phyloP scores from a whole-genome alignment of 495 filamentous ascomycete genomes.

The Tetracladium setigerum region DNA sequence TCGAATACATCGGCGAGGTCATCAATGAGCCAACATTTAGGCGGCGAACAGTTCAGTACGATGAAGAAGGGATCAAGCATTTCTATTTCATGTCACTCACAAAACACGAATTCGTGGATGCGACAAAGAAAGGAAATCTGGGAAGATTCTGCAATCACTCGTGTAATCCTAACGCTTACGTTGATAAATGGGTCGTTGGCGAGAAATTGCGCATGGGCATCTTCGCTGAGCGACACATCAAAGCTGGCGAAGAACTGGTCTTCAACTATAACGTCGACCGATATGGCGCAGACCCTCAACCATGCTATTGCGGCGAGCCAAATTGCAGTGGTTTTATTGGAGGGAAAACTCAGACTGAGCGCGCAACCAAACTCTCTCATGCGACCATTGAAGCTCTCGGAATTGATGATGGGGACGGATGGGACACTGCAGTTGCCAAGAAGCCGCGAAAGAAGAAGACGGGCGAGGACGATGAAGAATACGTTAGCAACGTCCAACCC shows the following conservation, averaged over 20 bases:
- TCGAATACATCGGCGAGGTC: constrained; percentile 97
- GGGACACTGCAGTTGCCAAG: constrained; percentile 84
- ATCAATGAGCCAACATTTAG: constrained; percentile 89
- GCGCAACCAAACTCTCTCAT: constrained; percentile 83
- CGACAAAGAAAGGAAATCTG: constrained; percentile 92
- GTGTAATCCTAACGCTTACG: constrained; percentile 97
- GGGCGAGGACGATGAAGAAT: constrained; percentile 94
- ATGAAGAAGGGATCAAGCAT: constrained; percentile 92
- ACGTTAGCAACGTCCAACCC: constrained; percentile 82
- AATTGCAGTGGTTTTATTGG: constrained; percentile 97
- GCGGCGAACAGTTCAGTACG: constrained; percentile 81
- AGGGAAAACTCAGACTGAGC: constrained; percentile 94
- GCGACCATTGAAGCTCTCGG: constrained; percentile 92
- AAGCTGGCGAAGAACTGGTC: constrained; percentile 90
- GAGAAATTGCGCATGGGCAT: constrained; percentile 98
- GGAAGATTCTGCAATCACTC: constrained; percentile 99
- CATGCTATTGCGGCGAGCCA: constrained; percentile 90
- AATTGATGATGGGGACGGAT: constrained; percentile 86
- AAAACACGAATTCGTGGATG: constrained; percentile 95
- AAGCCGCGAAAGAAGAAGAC: constrained; percentile 89
- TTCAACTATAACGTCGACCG: constrained; percentile 99
- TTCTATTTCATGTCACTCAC: constrained; percentile 99
- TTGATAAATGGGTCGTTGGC: constrained; percentile 99
- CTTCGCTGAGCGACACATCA: constrained; percentile 82
- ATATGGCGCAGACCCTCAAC: constrained; percentile 93